Evolutionary conservation across 2,329 filamentous ascomycete species (phyloP).

Genomic region (Alternaria ethzedia): DNA sequence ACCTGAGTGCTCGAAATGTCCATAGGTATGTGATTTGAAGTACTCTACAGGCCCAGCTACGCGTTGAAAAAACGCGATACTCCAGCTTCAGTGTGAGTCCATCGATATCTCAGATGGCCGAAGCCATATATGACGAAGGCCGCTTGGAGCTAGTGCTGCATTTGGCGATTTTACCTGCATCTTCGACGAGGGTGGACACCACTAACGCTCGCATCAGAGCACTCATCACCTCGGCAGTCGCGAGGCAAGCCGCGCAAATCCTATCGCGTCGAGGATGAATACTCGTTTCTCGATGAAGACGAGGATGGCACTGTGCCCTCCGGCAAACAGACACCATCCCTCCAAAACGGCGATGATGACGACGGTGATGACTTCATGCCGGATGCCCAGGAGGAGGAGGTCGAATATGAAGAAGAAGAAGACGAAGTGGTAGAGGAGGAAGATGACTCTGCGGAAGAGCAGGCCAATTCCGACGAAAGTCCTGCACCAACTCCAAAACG

Average conservation of each 20-base stretch:
- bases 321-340: conserved; percentile 10
- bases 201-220: conserved; percentile 12
- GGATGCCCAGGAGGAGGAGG: conserved; percentile 31
- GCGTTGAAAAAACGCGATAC: not conserved
- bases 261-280: conserved; percentile 30
- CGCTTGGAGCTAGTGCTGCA: not conserved
- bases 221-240: conserved; percentile 27
- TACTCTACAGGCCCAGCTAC: not conserved
- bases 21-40: conserved; percentile 15
- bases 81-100: too few species aligned
- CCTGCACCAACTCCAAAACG: conserved; percentile 1
- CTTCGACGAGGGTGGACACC: not conserved
- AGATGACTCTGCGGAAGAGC: conserved; percentile 17
- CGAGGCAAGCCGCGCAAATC: conserved; percentile 25
- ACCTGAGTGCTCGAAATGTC: conserved; percentile 1
- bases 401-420: conserved; percentile 48
- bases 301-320: conserved; percentile 20
- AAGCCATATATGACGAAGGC: not conserved
- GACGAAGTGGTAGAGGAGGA: conserved; percentile 27
- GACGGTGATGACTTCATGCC: conserved; percentile 37
- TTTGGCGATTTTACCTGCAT: conserved; percentile 2
- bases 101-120: not conserved
- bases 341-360: conserved; percentile 21
- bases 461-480: conserved; percentile 24
- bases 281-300: conserved; percentile 31